Conservation (phyloP, 371 early-diverging fungal species). For the Basidiobolus meristosporus region DNA sequence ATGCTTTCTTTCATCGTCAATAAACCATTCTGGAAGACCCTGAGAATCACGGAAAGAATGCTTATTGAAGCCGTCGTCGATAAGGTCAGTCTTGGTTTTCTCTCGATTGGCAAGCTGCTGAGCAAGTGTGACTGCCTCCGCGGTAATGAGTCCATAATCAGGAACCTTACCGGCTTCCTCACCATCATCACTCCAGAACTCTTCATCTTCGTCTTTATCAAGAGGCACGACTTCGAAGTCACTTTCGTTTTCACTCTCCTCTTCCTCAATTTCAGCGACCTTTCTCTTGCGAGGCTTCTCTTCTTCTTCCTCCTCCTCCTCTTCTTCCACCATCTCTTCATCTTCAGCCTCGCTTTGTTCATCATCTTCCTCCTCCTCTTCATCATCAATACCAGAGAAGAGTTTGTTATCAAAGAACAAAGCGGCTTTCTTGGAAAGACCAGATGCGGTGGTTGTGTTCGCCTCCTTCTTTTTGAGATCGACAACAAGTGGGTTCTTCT, state of each 20-base stretch:
- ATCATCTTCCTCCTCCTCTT: conserved; percentile 35
- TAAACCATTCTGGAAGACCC: conserved; percentile 82
- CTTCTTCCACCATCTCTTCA: conserved; percentile 15
- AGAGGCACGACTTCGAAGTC: conserved; percentile 7
- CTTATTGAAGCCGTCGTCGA: conserved; percentile 81
- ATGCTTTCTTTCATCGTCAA: conserved; percentile 76
- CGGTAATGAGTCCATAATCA: conserved; percentile 41
- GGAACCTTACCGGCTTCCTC: conserved; percentile 3
- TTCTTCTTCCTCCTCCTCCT: conserved; percentile 19
- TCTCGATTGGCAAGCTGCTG: conserved; percentile 61
- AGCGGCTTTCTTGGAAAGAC: conserved; percentile 58
- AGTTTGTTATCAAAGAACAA: conserved; percentile 85
- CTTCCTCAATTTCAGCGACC: conserved; percentile 13
- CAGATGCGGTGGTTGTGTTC: conserved; percentile 20
- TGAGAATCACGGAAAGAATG: conserved; percentile 72
- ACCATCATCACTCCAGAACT: conserved; percentile 5
- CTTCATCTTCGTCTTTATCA: conserved; percentile 8
- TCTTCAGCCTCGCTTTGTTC: conserved; percentile 25
- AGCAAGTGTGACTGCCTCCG: conserved; percentile 80
- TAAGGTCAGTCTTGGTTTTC: conserved; percentile 48
- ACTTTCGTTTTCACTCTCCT: conserved; percentile 13
- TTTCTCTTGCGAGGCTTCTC: conserved; percentile 14
- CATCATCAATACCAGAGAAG: conserved; percentile 43
- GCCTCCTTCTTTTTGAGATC: conserved; percentile 32
- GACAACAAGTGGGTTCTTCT: conserved; percentile 25